These are phyloP conservation scores for Desmodesmus armatus DNA, from an alignment of 139 green algal genomes.

Conservation along the genomic window DNA sequence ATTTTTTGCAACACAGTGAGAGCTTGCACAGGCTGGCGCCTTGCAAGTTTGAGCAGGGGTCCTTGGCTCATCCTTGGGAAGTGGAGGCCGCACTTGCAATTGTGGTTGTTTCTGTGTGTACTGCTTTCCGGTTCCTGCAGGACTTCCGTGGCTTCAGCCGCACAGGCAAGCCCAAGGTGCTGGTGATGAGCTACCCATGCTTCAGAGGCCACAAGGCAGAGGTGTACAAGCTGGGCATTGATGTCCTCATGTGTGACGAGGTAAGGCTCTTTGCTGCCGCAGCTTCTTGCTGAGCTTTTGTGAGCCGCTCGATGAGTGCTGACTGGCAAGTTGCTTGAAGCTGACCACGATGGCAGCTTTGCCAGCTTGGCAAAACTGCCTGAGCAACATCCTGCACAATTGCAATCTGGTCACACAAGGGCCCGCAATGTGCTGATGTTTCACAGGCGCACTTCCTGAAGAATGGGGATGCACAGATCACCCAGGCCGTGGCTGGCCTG, in stretches of 20 bases:
- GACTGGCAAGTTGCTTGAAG: conserved; percentile 94
- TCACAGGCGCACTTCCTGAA: conserved; percentile 97
- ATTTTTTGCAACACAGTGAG: too few species aligned
- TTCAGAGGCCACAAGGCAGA: conserved; percentile 47
- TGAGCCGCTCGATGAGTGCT: too few species aligned
- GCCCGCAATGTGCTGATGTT: too few species aligned
- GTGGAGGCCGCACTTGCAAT: too few species aligned
- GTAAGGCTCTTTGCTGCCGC: conserved; percentile 86
- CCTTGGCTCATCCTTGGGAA: too few species aligned
- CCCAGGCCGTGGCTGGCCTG: conserved; percentile 77
- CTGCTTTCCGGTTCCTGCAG: background rate
- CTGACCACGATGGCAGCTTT: too few species aligned
- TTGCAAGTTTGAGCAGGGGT: background rate
- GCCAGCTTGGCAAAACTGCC: too few species aligned
- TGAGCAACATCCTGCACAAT: too few species aligned
- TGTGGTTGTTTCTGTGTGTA: too few species aligned
- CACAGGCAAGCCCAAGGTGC: conserved; percentile 38
- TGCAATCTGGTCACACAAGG: too few species aligned
- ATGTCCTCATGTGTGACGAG: conserved; percentile 61
- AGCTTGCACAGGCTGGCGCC: too few species aligned
- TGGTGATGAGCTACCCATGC: conserved; percentile 46
- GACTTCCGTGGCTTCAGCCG: conserved; percentile 35
- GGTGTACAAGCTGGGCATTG: conserved; percentile 47
- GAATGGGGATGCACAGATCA: conserved; percentile 91
- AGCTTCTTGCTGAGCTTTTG: too few species aligned